phyloP scores from a whole-genome alignment of 1,284 basidiomycete genomes.

The Pholiota adiposa region DNA sequence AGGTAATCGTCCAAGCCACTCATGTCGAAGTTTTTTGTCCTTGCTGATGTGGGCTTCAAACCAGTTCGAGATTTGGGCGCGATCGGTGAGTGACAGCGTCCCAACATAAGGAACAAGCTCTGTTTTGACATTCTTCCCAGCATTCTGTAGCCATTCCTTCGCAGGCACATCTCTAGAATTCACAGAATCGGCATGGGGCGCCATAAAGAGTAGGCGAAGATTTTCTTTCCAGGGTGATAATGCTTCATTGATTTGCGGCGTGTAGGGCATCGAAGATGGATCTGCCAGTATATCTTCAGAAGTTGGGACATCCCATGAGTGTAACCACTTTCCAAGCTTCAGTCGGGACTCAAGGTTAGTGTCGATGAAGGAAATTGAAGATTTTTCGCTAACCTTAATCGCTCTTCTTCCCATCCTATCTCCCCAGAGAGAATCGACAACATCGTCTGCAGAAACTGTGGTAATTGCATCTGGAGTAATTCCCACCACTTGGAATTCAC shows the following conservation, averaged over 20 bases:
- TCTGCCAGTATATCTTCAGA: background rate
- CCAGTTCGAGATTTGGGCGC: slow-evolving; percentile 28
- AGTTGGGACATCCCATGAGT: background rate
- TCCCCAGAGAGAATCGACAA: background rate
- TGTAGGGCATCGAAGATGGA: slow-evolving; percentile 10
- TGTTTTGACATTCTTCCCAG: background rate
- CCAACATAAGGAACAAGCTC: slow-evolving; percentile 18
- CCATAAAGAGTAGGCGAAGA: slow-evolving; percentile 8
- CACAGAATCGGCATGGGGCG: slow-evolving; percentile 6
- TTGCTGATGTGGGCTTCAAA: slow-evolving; percentile 21
- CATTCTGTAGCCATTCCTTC: slow-evolving; percentile 17
- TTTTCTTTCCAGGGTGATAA: slow-evolving; percentile 6
- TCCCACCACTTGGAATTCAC: background rate
- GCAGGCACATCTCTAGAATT: slow-evolving; percentile 13
- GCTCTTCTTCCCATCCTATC: background rate
- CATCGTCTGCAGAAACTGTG: background rate
- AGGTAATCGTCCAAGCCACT: slow-evolving; percentile 20
- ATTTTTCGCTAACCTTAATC: background rate
- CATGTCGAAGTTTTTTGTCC: background rate
- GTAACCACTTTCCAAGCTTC: slow-evolving; percentile 1
- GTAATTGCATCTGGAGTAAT: background rate
- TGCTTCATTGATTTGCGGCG: slow-evolving; percentile 15
- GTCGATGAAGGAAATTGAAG: background rate
- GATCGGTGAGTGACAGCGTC: slow-evolving; percentile 19
- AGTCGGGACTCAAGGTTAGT: too few relatives aligned